These are phyloP conservation scores for Dionaea muscipula DNA, from an alignment of 179 eudicot species.

Conservation along the genomic window DNA sequence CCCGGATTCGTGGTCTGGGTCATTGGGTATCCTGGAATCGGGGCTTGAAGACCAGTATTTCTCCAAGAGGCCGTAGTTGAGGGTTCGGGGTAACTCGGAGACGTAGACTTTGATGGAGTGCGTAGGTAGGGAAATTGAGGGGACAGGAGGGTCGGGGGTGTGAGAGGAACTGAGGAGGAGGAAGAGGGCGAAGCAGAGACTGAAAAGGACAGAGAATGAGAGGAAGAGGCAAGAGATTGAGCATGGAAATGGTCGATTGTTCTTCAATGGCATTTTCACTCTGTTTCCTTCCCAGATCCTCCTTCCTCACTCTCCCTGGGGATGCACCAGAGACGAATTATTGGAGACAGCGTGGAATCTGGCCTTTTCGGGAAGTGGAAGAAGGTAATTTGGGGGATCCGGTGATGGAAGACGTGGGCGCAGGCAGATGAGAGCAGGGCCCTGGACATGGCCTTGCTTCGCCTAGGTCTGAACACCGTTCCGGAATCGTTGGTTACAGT, in stretches of 20 bases:
- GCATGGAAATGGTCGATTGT: conserved; percentile 10
- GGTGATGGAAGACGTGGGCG: too few species aligned
- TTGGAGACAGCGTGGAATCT: conserved; percentile 15
- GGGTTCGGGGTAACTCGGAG: conserved; percentile 59
- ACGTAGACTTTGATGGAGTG: conserved; percentile 48
- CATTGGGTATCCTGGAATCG: conserved; percentile 62
- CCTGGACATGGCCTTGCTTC: too few species aligned
- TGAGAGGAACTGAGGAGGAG: conserved; percentile 21
- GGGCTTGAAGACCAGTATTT: conserved; percentile 54
- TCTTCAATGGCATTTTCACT: not conserved
- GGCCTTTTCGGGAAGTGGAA: too few species aligned
- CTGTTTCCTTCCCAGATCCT: not conserved
- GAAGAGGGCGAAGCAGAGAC: conserved; percentile 37
- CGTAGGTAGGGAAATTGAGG: conserved; percentile 9
- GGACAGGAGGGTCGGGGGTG: conserved; percentile 12
- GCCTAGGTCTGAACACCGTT: too few species aligned
- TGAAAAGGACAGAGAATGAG: conserved; percentile 41
- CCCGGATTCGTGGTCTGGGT: conserved; percentile 52
- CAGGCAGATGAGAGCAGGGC: too few species aligned
- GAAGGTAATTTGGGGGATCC: too few species aligned
- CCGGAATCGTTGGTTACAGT: too few species aligned
- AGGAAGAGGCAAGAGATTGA: conserved; percentile 41
- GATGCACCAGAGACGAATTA: not conserved
- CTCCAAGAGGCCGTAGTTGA: conserved; percentile 74
- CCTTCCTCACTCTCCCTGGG: not conserved